phyloP scores from a whole-genome alignment of 139 green algal genomes.

The Micromonas commoda region DNA sequence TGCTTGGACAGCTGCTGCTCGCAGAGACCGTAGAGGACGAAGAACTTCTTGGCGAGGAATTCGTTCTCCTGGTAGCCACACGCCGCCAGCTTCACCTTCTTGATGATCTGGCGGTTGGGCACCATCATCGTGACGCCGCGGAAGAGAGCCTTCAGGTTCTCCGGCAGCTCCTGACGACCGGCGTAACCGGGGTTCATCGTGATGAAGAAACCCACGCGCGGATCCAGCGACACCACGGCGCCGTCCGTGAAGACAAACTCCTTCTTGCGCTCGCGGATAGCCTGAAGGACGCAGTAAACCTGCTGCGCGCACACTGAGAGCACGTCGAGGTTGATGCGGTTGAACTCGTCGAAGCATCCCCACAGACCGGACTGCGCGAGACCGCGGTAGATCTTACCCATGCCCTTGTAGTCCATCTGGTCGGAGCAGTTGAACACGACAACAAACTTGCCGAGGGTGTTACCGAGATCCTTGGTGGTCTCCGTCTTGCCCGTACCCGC shows the following conservation, averaged over 20 bases:
- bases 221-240: constrained; percentile 61
- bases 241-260: constrained; percentile 74
- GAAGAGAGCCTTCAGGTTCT: constrained; percentile 69
- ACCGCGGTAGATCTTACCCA: constrained; percentile 73
- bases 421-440: constrained; percentile 87
- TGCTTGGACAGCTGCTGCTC: constrained; percentile 77
- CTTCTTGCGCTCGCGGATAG: constrained; percentile 67
- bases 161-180: constrained; percentile 66
- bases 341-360: constrained; percentile 89
- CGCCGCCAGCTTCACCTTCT: constrained; percentile 76
- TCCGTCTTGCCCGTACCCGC: constrained; percentile 77
- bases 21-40: constrained; percentile 74
- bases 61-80: constrained; percentile 70
- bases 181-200: constrained; percentile 86
- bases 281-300: constrained; percentile 57
- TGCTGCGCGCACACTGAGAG: constrained; percentile 57
- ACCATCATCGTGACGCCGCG: constrained; percentile 74
- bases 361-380: constrained; percentile 76
- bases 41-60: constrained; percentile 79
- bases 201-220: constrained; percentile 74
- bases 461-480: constrained; percentile 70
- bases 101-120: constrained; percentile 69
- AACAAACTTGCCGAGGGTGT: constrained; percentile 68
- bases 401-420: constrained; percentile 79
- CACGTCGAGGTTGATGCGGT: constrained; percentile 78